phyloP scores from a whole-genome alignment of 371 early-diverging fungal species.

The Basidiobolus meristosporus region DNA sequence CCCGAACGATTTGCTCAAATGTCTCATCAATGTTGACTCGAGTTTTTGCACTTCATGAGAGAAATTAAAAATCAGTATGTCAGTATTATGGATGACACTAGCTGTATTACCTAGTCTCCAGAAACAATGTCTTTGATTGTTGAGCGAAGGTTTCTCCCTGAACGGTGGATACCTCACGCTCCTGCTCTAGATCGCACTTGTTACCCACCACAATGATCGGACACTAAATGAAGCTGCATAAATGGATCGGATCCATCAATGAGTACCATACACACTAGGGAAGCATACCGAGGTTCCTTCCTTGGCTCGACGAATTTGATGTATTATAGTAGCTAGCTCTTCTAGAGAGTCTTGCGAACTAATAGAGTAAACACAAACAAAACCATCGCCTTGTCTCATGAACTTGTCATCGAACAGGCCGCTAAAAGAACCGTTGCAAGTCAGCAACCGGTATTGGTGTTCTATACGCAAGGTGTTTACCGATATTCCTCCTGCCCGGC shows the following conservation, averaged over 20 bases:
- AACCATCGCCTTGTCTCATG: constrained; percentile 10
- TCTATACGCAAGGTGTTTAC: background rate
- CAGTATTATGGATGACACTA: no score
- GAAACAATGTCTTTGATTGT: constrained; percentile 14
- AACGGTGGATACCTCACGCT: constrained; percentile 18
- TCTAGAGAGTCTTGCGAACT: constrained; percentile 11
- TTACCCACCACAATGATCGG: constrained; percentile 43
- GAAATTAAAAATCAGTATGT: no score
- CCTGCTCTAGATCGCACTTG: constrained; percentile 31
- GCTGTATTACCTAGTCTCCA: constrained; percentile 16
- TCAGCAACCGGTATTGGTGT: no score
- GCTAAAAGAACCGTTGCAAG: no score
- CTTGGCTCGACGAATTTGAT: constrained; percentile 13
- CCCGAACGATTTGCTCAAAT: constrained; percentile 4
- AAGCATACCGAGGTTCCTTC: constrained; percentile 12
- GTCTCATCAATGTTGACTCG: constrained; percentile 10
- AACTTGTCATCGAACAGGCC: background rate
- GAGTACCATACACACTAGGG: no score
- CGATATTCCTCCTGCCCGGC: constrained; percentile 16
- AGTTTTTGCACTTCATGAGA: constrained; percentile 11
- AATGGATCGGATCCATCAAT: no score
- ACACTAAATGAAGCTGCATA: no score
- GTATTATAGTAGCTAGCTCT: constrained; percentile 8
- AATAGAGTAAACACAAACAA: constrained; percentile 14
- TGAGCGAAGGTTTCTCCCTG: constrained; percentile 18